Conservation (phyloP, 23 red algal genomes). For the Gracilaria vermiculophylla region DNA sequence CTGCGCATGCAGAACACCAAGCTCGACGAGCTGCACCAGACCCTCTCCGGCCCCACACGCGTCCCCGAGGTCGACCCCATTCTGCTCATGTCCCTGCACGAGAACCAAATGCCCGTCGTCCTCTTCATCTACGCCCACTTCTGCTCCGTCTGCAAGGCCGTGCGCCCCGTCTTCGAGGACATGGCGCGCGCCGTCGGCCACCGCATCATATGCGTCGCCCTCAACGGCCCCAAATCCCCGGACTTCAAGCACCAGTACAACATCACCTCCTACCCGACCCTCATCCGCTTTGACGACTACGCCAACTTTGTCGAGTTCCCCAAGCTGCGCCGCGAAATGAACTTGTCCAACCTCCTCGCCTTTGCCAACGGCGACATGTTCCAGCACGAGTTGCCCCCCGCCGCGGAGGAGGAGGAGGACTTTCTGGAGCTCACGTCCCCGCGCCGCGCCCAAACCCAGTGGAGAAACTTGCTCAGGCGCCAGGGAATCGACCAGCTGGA, state of each 20-base stretch:
- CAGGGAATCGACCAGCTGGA: conserved; percentile 74
- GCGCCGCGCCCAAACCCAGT: conserved; percentile 20
- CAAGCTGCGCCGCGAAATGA: conserved; percentile 2
- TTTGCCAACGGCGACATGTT: conserved; percentile 40
- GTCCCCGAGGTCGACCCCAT: conserved; percentile 40
- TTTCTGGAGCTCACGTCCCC: conserved; percentile 11
- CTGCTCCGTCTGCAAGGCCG: conserved; percentile 58
- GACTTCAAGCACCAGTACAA: conserved; percentile 44
- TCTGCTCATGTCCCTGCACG: conserved; percentile 34
- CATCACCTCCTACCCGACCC: conserved; percentile 48
- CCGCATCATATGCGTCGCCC: conserved; percentile 32
- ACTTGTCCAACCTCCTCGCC: conserved; percentile 9
- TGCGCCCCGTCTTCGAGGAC: conserved; percentile 60
- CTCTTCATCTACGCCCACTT: conserved; percentile 69
- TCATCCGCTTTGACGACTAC: conserved; percentile 40
- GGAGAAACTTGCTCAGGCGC: conserved; percentile 42
- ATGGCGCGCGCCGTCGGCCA: neutral
- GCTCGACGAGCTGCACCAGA: neutral
- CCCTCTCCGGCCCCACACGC: neutral
- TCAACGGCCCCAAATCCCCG: conserved; percentile 64
- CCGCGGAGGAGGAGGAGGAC: neutral
- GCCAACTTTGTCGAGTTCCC: conserved; percentile 2
- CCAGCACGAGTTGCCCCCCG: neutral
- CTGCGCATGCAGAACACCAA: conserved; percentile 41
- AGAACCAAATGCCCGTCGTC: conserved; percentile 30